Evolutionary conservation across 78 protist genomes (phyloP), one percentile per base, ranked within the genome.

Genomic region (Polysphondylium violaceum): DNA sequence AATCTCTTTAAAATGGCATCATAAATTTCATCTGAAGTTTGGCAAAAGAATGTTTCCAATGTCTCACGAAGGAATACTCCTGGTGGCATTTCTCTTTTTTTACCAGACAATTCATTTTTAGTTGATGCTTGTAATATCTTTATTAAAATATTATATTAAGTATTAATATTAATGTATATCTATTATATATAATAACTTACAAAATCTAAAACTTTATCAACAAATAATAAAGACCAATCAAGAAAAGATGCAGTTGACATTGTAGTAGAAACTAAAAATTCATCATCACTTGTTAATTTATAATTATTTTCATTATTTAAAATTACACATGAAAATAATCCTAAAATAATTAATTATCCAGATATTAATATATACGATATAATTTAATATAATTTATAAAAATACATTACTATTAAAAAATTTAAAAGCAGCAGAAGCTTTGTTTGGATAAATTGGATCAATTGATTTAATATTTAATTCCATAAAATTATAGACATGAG

Each of bases 361-460:
- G n/a, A n/a, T n/a, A n/a, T n/a, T n/a, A n/a, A n/a, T n/a, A n/a
- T n/a, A n/a, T n/a, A n/a, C n/a, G n/a, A n/a, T n/a, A n/a, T n/a
- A n/a, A n/a, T n/a, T n/a, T n/a, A n/a, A n/a, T n/a, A n/a, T n/a
- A n/a, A n/a, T n/a, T n/a, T n/a, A n/a, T n/a, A n/a, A n/a, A n/a
- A n/a, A n/a, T n/a, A n/a, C n/a, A n/a, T n/a, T n/a, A n/a, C n/a
- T 67, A 33, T 69, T 35, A 41, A 83, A 55, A 33, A 83, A 83
- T 59, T 83, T 83, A 17, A 83, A 83, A 12, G 91, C 51, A 33
- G 78, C 91, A 29, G 91, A 83, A 29, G 91, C 31, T 41, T 83
- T 83, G 16, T 83, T 83, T 43, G 79, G 68, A 83, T 83, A 69
- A 8, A 38, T 83, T 43, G 91, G 79, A 69, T 83, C 91, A 21